phyloP scores from a whole-genome alignment of 2,329 filamentous ascomycete species.

The Colletotrichum tanaceti region DNA sequence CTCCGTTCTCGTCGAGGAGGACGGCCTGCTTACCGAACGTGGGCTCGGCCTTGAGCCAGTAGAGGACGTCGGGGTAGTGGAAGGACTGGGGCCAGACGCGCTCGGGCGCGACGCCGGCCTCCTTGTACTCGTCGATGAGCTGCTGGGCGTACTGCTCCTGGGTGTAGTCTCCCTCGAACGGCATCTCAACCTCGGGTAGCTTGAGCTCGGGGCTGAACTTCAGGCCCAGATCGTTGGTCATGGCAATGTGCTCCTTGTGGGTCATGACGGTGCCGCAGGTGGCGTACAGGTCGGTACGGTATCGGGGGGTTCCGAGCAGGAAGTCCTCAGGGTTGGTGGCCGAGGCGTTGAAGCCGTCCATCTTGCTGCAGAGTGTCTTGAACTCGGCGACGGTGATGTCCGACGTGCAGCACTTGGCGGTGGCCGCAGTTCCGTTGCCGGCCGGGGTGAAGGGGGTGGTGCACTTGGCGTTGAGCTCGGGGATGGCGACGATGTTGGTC shows the following conservation, averaged over 20 bases:
- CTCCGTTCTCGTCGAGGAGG: slow-evolving; percentile 72
- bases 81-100: slow-evolving; percentile 75
- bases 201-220: slow-evolving; percentile 77
- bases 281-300: slow-evolving; percentile 74
- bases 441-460: slow-evolving; percentile 70
- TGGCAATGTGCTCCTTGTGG: slow-evolving; percentile 70
- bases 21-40: slow-evolving; percentile 71
- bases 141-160: slow-evolving; percentile 74
- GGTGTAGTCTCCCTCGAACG: slow-evolving; percentile 72
- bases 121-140: slow-evolving; percentile 70
- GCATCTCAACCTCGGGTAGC: slow-evolving; percentile 76
- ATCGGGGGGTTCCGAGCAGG: slow-evolving; percentile 68
- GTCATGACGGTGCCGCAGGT: slow-evolving; percentile 72
- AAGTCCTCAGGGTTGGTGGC: slow-evolving; percentile 69
- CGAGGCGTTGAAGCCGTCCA: slow-evolving; percentile 71
- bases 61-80: slow-evolving; percentile 71
- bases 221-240: slow-evolving; percentile 68
- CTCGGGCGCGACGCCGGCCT: slow-evolving; percentile 61
- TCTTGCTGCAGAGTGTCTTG: slow-evolving; percentile 75
- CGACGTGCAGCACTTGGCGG: slow-evolving; percentile 76
- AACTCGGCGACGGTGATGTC: slow-evolving; percentile 77
- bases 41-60: slow-evolving; percentile 73
- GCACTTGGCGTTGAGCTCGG: slow-evolving; percentile 73
- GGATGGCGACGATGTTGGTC: slow-evolving; percentile 72
- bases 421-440: slow-evolving; percentile 61